phyloP scores from a whole-genome alignment of 345 rosid species.

The Citrus cavaleriei region DNA sequence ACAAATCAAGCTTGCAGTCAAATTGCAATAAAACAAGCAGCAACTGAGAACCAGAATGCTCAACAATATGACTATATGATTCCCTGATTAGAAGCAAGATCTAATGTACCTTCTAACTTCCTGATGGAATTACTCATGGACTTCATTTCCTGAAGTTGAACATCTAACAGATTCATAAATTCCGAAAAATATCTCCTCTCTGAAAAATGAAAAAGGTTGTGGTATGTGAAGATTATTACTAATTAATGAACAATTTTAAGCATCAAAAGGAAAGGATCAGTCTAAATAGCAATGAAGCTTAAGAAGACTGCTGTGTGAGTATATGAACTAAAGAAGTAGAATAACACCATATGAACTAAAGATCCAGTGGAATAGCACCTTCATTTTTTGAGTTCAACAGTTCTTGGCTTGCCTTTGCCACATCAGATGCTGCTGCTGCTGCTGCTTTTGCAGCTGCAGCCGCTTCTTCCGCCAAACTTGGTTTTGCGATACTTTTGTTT shows the following conservation, averaged over 20 bases:
- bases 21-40: neutral
- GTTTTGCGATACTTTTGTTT: conserved; percentile 45
- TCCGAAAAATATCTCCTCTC: conserved; percentile 67
- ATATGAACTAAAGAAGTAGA: neutral
- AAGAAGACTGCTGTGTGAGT: neutral
- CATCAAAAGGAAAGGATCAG: conserved; percentile 7
- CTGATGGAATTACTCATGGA: conserved; percentile 60
- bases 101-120: conserved; percentile 60
- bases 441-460: conserved; percentile 94
- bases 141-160: conserved; percentile 87
- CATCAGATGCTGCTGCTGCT: conserved; percentile 85
- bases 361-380: conserved; percentile 35
- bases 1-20: neutral
- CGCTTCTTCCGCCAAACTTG: conserved; percentile 85
- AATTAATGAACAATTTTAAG: conserved; percentile 1
- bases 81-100: conserved; percentile 10
- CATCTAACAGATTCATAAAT: conserved; percentile 54
- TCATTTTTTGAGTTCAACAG: conserved; percentile 60
- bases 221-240: neutral
- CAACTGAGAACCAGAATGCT: conserved; percentile 1
- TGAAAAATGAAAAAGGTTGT: conserved; percentile 27
- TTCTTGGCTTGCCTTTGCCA: conserved; percentile 87
- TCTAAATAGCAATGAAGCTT: neutral
- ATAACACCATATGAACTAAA: neutral
- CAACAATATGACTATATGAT: neutral